phyloP scores from a whole-genome alignment of 208 protist species.

The Angomonas ambiguus region DNA sequence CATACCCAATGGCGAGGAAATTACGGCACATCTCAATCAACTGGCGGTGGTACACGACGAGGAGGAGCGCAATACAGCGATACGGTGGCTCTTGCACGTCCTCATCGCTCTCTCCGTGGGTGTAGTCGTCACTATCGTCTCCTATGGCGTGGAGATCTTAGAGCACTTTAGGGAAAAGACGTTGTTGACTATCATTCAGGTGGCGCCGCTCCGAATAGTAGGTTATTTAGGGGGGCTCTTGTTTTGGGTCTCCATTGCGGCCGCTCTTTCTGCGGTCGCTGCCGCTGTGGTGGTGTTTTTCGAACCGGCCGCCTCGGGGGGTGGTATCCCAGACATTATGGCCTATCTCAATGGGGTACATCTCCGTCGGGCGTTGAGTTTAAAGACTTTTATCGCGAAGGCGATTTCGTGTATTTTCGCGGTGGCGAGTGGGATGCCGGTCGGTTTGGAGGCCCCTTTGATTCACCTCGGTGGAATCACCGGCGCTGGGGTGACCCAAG shows the following conservation, averaged over 20 bases:
- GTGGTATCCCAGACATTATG: slow-evolving; percentile 90
- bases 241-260: slow-evolving; percentile 42
- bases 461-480: slow-evolving; percentile 95
- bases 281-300: slow-evolving; percentile 73
- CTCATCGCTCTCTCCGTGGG: slow-evolving; percentile 80
- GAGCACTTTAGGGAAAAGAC: slow-evolving; percentile 42
- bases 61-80: slow-evolving; percentile 42
- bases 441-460: slow-evolving; percentile 94
- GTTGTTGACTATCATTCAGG: slow-evolving; percentile 37
- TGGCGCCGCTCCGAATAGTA: slow-evolving; percentile 12
- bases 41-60: slow-evolving; percentile 31
- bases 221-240: slow-evolving; percentile 38
- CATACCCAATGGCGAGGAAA: not conserved
- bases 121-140: slow-evolving; percentile 61
- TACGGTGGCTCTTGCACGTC: slow-evolving; percentile 84
- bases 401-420: slow-evolving; percentile 82
- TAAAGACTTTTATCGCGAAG: slow-evolving; percentile 85
- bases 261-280: slow-evolving; percentile 44
- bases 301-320: slow-evolving; percentile 78
- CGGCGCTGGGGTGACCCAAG: slow-evolving; percentile 91
- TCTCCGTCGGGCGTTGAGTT: slow-evolving; percentile 83
- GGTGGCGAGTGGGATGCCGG: slow-evolving; percentile 86
- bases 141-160: slow-evolving; percentile 60
- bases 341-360: slow-evolving; percentile 92
- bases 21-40: not conserved